These are phyloP conservation scores for Glycine latifolia DNA, from an alignment of 306 rosid species.

Conservation along the genomic window DNA sequence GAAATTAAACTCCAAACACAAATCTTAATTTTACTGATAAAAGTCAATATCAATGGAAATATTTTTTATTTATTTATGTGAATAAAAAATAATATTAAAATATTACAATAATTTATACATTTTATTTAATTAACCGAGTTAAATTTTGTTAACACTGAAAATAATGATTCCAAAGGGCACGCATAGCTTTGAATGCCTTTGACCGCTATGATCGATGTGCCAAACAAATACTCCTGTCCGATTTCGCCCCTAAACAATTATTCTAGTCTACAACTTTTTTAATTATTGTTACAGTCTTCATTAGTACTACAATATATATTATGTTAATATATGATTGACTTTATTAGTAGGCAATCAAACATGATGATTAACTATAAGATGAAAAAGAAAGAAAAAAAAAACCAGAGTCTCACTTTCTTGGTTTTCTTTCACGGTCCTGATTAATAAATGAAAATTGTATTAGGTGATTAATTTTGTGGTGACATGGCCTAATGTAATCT, in stretches of 20 bases:
- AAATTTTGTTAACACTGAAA: not conserved
- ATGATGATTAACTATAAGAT: slow-evolving; percentile 20
- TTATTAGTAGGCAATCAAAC: slow-evolving; percentile 34
- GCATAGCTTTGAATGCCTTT: slow-evolving; percentile 54
- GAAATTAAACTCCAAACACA: not conserved
- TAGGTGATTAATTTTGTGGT: slow-evolving; percentile 38
- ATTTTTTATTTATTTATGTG: too few species aligned
- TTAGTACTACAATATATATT: slow-evolving; percentile 23
- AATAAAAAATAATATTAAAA: too few species aligned
- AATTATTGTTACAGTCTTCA: slow-evolving; percentile 23
- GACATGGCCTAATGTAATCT: slow-evolving; percentile 27
- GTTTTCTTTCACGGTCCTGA: slow-evolving; percentile 18
- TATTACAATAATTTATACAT: too few species aligned
- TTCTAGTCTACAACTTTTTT: not conserved
- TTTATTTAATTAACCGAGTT: too few species aligned
- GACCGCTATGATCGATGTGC: slow-evolving; percentile 46
- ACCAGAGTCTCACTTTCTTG: slow-evolving; percentile 21
- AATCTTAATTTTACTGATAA: slow-evolving; percentile 24
- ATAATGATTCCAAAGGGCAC: slow-evolving; percentile 54
- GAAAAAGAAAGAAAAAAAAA: not conserved
- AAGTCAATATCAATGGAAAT: slow-evolving; percentile 37
- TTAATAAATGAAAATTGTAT: slow-evolving; percentile 32
- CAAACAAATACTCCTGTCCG: slow-evolving; percentile 6
- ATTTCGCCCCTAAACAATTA: slow-evolving; percentile 40
- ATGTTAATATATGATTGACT: slow-evolving; percentile 41